A percentile compares a stretch with the other conserved stretches of the same genome.
Conservation (phyloP, 129 eudicot genomes). For the Arctium lappa region DNA sequence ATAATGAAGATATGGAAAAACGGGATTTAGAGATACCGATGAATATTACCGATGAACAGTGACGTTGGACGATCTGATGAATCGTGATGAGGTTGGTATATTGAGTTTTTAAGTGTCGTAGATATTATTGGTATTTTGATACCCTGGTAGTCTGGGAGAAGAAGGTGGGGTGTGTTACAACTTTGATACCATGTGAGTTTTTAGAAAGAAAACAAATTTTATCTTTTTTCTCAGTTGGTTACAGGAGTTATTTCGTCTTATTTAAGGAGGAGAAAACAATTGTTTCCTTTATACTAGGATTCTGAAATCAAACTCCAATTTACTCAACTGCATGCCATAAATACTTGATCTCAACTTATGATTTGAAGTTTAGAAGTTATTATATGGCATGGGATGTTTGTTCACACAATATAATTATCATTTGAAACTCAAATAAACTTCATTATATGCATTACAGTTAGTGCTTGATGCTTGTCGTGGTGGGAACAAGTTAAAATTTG, state of each 20-base stretch:
- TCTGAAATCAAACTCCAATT: neutral
- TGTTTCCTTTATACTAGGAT: neutral
- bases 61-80: neutral
- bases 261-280: neutral
- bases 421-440: neutral
- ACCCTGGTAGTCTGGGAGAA: neutral
- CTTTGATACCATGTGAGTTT: neutral
- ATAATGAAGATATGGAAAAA: neutral
- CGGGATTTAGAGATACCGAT: neutral
- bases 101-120: neutral
- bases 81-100: neutral
- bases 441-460: slow-evolving; percentile 44
- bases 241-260: neutral
- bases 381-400: neutral
- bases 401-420: neutral
- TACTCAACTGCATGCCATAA: neutral
- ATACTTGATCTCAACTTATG: neutral
- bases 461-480: slow-evolving; percentile 75
- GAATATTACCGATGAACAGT: neutral
- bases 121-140: neutral
- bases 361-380: neutral
- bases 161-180: too few relatives aligned
- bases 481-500: slow-evolving; percentile 90
- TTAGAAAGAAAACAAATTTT: neutral
- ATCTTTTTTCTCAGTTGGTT: neutral